These are phyloP conservation scores for Sporothrix globosa DNA, from an alignment of 2,329 filamentous ascomycete species.

Conservation along the genomic window DNA sequence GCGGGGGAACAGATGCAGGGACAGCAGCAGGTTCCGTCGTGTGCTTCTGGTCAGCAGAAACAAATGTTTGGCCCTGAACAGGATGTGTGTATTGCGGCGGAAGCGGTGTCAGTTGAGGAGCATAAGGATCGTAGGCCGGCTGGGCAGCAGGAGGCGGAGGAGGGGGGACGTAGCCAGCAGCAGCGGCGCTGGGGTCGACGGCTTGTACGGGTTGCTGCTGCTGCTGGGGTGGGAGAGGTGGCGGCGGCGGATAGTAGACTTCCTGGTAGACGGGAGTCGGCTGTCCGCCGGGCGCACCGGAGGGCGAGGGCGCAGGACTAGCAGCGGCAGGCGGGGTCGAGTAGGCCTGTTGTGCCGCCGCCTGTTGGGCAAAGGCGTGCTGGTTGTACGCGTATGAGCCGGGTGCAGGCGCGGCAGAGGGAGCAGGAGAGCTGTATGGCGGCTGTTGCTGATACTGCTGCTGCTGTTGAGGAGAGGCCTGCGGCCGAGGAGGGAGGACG, in stretches of 20 bases:
- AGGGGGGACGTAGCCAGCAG: not conserved
- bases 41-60: not conserved
- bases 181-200: not conserved
- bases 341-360: not conserved
- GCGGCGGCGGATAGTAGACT: conserved; percentile 25
- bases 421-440: not conserved
- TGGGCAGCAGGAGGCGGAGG: not conserved
- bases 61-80: not conserved
- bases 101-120: not conserved
- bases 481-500: conserved; percentile 21
- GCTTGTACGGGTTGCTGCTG: not conserved
- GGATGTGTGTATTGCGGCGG: conserved; percentile 4
- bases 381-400: conserved; percentile 22
- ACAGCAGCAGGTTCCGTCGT: not conserved
- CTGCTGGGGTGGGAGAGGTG: conserved; percentile 8
- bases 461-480: not conserved
- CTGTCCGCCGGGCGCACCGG: not conserved
- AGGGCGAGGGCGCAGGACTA: not conserved
- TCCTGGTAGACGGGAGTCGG: not conserved
- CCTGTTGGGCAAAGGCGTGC: conserved; percentile 8
- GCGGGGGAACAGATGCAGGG: not conserved
- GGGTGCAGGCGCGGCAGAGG: not conserved
- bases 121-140: not conserved
- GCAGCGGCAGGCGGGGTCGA: not conserved
- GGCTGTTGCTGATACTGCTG: conserved; percentile 2